These are phyloP conservation scores for Nemania sp. DNA, from an alignment of 2,329 filamentous ascomycete genomes.

Conservation along the genomic window DNA sequence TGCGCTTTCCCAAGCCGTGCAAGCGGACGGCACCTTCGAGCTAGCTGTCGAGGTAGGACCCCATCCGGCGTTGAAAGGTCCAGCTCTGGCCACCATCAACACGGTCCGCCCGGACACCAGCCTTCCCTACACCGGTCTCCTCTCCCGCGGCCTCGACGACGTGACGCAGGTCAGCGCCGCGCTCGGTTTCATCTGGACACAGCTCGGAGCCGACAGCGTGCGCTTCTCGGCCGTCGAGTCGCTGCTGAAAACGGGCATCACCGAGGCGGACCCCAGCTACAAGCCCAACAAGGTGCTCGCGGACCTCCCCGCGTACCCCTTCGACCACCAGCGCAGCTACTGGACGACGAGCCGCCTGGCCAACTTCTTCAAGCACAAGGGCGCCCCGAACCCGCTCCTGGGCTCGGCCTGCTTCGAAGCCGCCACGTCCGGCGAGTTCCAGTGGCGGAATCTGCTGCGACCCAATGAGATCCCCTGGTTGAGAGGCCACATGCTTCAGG, in stretches of 20 bases:
- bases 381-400: slow-evolving; percentile 1
- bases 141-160: slow-evolving; percentile 40
- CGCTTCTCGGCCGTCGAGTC: slow-evolving; percentile 14
- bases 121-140: slow-evolving; percentile 41
- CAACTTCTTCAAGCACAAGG: slow-evolving; percentile 20
- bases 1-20: slow-evolving; percentile 42
- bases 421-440: slow-evolving; percentile 11
- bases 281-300: background rate
- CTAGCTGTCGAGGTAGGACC: slow-evolving; percentile 51
- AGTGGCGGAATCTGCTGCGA: slow-evolving; percentile 29
- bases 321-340: slow-evolving; percentile 23
- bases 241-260: too few species aligned
- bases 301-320: slow-evolving; percentile 27
- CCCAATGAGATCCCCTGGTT: slow-evolving; percentile 29
- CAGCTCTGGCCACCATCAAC: slow-evolving; percentile 44
- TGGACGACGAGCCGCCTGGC: slow-evolving; percentile 19
- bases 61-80: slow-evolving; percentile 50
- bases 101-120: slow-evolving; percentile 14
- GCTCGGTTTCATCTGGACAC: slow-evolving; percentile 27
- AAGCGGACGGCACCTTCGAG: slow-evolving; percentile 37
- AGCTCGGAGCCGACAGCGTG: slow-evolving; percentile 13
- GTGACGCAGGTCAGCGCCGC: slow-evolving; percentile 24
- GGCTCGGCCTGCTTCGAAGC: too few species aligned
- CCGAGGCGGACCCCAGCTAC: background rate
- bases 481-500: slow-evolving; percentile 29